Evolutionary conservation across 108 stramenopile species (phyloP), one percentile per base, ranked within the genome.

Genomic region (Cyclostephanos tholiformis): DNA sequence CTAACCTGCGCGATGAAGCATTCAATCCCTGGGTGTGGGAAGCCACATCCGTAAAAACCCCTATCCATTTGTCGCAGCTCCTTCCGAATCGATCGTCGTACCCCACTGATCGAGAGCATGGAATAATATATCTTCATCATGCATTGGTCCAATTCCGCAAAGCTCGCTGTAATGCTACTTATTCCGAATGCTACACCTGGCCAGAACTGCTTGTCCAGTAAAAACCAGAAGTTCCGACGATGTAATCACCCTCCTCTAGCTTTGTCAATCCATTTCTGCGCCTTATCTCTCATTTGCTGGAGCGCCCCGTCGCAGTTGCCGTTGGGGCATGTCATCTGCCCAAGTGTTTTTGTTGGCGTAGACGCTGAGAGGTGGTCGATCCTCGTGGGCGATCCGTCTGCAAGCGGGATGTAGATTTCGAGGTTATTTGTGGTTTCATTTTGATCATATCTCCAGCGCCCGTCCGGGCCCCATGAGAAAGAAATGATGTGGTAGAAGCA

Each of bases 401-500:
- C 64, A 39, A 66, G 41, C 0, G 74, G 74, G 0, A 74, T 64
- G 5, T 0, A 4, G 29, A 74, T 57, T 5, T 32, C 56, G 27
- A 29, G 65, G 16, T 58, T 55, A 1, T 50, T 46, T 4, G 39
- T 27, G 0, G 7, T 22, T 2, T 65, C 51, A 25, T 73, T 55
- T 2, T 64, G 29, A n/a, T 25, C 63, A 56, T 73, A 64, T 16
- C n/a, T 13, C 72, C 72, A 73, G 13, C 44, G 30, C 0, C 72
- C 72, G 38, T 73, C 27, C 13, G 12, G 23, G 3, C 38, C 10
- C 63, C 62, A 73, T 13, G 2, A 2, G 63, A 73, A 73, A 8
- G 49, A 51, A 8, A 73, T 73, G 16, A 73, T 63, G 27, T 64
- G 52, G 19, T 41, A 65, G 32, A 65, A 65, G 17, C 64, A 65